These are phyloP conservation scores for Macadamia integrifolia DNA, from an alignment of 164 flowering plant genomes.

Conservation along the genomic window DNA sequence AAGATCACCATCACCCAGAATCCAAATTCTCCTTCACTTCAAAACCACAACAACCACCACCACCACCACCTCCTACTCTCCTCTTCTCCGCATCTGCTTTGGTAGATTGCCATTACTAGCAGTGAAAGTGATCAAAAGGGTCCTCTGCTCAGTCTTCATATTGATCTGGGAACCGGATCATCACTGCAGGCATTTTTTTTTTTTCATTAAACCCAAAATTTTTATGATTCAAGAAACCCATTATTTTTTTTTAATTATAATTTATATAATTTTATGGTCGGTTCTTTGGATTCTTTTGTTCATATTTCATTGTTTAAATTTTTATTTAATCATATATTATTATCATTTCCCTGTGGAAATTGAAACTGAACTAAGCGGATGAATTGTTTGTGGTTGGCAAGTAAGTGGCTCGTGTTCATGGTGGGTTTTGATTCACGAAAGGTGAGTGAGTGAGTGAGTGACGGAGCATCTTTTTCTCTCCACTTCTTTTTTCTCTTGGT, in stretches of 20 bases:
- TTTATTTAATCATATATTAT: not conserved
- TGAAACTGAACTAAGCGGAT: too few species aligned
- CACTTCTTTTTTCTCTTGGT: constrained; percentile 4
- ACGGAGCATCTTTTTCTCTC: constrained; percentile 22
- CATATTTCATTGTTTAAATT: constrained; percentile 7
- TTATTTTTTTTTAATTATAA: constrained; percentile 1
- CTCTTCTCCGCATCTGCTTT: constrained; percentile 26
- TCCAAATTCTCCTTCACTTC: constrained; percentile 25
- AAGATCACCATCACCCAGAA: constrained; percentile 27
- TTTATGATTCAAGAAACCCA: not conserved
- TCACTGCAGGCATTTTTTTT: too few species aligned
- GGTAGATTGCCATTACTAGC: constrained; percentile 45
- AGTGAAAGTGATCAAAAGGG: too few species aligned
- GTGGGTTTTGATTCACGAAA: constrained; percentile 51
- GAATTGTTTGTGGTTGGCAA: constrained; percentile 27
- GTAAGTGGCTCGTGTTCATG: constrained; percentile 37
- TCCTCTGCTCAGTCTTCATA: too few species aligned
- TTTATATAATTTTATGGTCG: constrained; percentile 5
- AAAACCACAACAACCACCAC: constrained; percentile 20
- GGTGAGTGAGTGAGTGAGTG: constrained; percentile 32
- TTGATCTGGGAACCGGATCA: too few species aligned
- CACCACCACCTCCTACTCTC: constrained; percentile 3
- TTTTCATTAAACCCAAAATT: too few species aligned
- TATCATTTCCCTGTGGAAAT: too few species aligned
- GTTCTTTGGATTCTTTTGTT: constrained; percentile 13